Conservation (phyloP, 768 basidiomycete species). For the Panaeolus papilionaceus region DNA sequence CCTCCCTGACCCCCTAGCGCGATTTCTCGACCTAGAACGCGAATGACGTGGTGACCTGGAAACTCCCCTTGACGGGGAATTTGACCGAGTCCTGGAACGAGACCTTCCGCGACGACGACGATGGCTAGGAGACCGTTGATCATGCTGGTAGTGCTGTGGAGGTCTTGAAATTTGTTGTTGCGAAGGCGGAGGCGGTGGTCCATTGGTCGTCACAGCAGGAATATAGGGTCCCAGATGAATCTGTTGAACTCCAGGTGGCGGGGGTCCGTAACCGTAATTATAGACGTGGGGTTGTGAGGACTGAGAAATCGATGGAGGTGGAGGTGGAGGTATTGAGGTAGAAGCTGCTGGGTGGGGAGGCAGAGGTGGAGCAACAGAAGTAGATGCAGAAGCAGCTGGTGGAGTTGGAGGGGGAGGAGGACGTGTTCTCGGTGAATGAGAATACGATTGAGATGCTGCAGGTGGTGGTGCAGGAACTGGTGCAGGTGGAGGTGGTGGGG, state of each 20-base stretch:
- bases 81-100: background rate
- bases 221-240: conserved; percentile 4
- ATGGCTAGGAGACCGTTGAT: background rate
- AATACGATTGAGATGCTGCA: conserved; percentile 4
- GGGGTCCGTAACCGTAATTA: conserved; percentile 6
- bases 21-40: background rate
- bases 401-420: background rate
- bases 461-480: background rate
- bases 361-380: background rate
- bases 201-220: background rate
- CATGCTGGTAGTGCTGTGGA: background rate
- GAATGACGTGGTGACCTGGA: background rate
- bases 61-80: background rate
- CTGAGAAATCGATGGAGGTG: background rate
- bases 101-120: background rate
- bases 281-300: background rate
- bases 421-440: background rate
- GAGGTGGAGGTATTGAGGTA: background rate
- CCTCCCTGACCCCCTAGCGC: background rate
- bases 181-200: background rate
- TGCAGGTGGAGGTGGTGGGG: background rate
- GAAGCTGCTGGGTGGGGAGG: background rate
- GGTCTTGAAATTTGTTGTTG: background rate
- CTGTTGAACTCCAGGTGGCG: conserved; percentile 8
- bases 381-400: background rate